phyloP scores from a whole-genome alignment of 371 early-diverging fungal genomes.

The Entomophthora muscae region DNA sequence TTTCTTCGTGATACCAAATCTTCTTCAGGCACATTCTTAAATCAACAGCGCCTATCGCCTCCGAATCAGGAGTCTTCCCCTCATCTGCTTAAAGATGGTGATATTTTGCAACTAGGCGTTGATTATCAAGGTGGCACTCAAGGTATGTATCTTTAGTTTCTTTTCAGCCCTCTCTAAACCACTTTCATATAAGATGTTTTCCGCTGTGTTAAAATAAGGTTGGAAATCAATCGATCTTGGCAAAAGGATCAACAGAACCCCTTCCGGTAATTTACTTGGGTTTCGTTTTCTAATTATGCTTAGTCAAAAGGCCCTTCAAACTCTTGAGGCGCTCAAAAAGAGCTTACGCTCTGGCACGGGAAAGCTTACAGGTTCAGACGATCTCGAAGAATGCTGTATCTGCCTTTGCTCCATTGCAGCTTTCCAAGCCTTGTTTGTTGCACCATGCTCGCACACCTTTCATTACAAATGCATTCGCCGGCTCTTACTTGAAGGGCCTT shows the following conservation, averaged over 20 bases:
- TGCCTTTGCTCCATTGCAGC: constrained; percentile 78
- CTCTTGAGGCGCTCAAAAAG: constrained; percentile 4
- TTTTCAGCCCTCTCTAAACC: neutral
- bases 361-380: constrained; percentile 11
- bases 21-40: constrained; percentile 91
- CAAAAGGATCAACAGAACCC: constrained; percentile 30
- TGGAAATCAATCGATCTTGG: constrained; percentile 59
- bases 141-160: constrained; percentile 25
- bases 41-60: constrained; percentile 73
- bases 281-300: neutral
- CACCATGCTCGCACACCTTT: constrained; percentile 88
- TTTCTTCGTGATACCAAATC: constrained; percentile 82
- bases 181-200: constrained; percentile 27
- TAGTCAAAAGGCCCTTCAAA: constrained; percentile 8
- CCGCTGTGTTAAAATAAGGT: constrained; percentile 59
- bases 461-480: constrained; percentile 84
- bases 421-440: constrained; percentile 83
- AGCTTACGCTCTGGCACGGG: neutral
- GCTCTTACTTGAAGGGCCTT: constrained; percentile 26
- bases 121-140: constrained; percentile 90
- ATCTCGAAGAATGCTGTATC: constrained; percentile 75
- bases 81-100: constrained; percentile 68
- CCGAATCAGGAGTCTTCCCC: constrained; percentile 72
- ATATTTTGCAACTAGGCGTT: constrained; percentile 83
- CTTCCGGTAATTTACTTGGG: constrained; percentile 19